Percentiles rank a stretch among this genome's conserved stretches.
Evolutionary conservation across 805 yeast genomes (phyloP).

Genomic region (Kodamaea sagamina): DNA sequence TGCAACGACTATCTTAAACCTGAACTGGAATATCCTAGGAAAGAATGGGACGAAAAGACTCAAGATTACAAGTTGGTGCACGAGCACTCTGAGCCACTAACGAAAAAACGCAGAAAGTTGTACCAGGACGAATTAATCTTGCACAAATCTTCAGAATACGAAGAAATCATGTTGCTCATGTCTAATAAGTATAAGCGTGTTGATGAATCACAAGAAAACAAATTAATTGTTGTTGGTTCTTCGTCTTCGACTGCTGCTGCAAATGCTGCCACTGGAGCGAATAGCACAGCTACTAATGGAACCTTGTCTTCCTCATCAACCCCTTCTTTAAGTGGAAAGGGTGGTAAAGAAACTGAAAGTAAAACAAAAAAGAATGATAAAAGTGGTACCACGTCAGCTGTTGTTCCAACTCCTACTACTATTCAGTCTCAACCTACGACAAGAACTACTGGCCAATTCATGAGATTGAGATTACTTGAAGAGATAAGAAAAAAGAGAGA

Average conservation of each 20-base stretch:
- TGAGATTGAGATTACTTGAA: conserved; percentile 85
- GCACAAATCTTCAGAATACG: conserved; percentile 80
- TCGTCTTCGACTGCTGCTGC: conserved; percentile 26
- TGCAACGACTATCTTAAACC: conserved; percentile 52
- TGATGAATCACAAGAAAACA: conserved; percentile 38
- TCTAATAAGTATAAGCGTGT: conserved; percentile 41
- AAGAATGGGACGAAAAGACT: conserved; percentile 38
- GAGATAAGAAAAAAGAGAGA: conserved; percentile 72
- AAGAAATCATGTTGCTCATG: conserved; percentile 73
- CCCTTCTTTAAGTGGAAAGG: conserved; percentile 16
- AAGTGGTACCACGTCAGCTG: conserved; percentile 17
- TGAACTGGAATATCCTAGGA: conserved; percentile 49
- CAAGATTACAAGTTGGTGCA: conserved; percentile 32
- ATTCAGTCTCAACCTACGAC: conserved; percentile 22
- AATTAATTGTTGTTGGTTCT: conserved; percentile 42
- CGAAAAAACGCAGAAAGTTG: conserved; percentile 35
- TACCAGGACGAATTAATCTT: conserved; percentile 45
- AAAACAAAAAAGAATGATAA: conserved; percentile 26
- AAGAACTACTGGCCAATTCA: conserved; percentile 62
- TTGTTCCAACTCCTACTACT: conserved; percentile 14
- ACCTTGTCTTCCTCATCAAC: conserved; percentile 22
- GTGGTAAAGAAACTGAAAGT: conserved; percentile 27
- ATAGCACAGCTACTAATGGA: conserved; percentile 9
- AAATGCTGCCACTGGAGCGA: conserved; percentile 14
- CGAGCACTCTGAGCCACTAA: conserved; percentile 35